Evolutionary conservation across 352 stramenopile genomes (phyloP).

Genomic region (Plasmopara viticola): DNA sequence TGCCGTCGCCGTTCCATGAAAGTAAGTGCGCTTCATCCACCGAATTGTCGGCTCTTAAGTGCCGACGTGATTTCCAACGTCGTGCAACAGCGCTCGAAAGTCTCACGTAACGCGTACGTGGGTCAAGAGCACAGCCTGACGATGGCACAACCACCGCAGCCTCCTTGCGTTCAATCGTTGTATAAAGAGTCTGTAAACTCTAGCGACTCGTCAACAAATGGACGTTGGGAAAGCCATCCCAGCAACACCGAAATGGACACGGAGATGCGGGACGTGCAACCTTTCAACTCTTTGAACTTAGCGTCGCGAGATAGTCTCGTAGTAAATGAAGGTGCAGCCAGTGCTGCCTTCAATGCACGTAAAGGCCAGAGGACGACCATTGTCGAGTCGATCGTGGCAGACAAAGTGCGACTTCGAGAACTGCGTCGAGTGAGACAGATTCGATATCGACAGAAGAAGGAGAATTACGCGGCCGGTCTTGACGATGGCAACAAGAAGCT

Average conservation of each 20-base stretch:
- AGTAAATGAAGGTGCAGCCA: neutral
- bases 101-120: neutral
- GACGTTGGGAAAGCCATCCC: neutral
- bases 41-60: constrained; percentile 3
- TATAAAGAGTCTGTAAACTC: neutral
- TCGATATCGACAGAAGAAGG: constrained; percentile 19
- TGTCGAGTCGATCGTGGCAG: constrained; percentile 1
- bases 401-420: constrained; percentile 6
- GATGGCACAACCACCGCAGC: neutral
- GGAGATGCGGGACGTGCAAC: neutral
- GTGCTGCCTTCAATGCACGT: neutral
- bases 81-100: constrained; percentile 3
- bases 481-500: constrained; percentile 4
- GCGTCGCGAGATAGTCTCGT: neutral
- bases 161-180: neutral
- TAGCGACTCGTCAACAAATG: neutral
- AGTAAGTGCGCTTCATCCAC: constrained; percentile 2
- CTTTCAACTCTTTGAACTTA: neutral
- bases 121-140: neutral
- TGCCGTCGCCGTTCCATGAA: neutral
- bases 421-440: constrained; percentile 9
- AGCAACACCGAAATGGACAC: neutral
- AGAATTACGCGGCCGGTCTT: constrained; percentile 4
- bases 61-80: constrained; percentile 2
- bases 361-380: neutral